Evolutionary conservation across 106 monocot genomes (phyloP).

Genomic region (Alisma plantagoaquatica): DNA sequence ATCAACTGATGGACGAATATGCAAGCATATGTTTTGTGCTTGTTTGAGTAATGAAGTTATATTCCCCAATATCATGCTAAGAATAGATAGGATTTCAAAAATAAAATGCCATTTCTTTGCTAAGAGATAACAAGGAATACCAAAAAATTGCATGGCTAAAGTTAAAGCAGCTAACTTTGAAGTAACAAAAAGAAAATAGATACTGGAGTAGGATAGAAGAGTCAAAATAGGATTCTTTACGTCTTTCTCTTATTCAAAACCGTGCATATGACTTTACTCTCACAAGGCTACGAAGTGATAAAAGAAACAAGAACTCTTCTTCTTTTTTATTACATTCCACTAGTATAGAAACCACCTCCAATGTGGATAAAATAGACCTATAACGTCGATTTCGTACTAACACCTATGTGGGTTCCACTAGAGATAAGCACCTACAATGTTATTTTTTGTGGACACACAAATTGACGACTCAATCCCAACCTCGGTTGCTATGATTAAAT

Average conservation of each 20-base stretch:
- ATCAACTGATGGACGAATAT: not conserved
- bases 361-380: no score
- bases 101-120: not conserved
- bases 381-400: no score
- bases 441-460: no score
- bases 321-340: not conserved
- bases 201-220: constrained; percentile 4
- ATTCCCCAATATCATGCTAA: constrained; percentile 1
- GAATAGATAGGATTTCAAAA: not conserved
- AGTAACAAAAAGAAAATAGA: constrained; percentile 4
- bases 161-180: constrained; percentile 5
- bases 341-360: no score
- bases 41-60: not conserved
- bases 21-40: not conserved
- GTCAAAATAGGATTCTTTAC: constrained; percentile 5
- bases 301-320: constrained; percentile 1
- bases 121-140: not conserved
- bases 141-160: not conserved
- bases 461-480: no score
- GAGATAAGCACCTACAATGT: no score
- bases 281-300: constrained; percentile 1
- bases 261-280: constrained; percentile 1
- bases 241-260: constrained; percentile 4
- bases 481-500: no score
- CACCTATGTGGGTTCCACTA: no score